A percentile compares a stretch with the other conserved stretches of the same genome.
Evolutionary conservation across 2,329 filamentous ascomycete genomes (phyloP).

Genomic region (Juglanconis oblonga): DNA sequence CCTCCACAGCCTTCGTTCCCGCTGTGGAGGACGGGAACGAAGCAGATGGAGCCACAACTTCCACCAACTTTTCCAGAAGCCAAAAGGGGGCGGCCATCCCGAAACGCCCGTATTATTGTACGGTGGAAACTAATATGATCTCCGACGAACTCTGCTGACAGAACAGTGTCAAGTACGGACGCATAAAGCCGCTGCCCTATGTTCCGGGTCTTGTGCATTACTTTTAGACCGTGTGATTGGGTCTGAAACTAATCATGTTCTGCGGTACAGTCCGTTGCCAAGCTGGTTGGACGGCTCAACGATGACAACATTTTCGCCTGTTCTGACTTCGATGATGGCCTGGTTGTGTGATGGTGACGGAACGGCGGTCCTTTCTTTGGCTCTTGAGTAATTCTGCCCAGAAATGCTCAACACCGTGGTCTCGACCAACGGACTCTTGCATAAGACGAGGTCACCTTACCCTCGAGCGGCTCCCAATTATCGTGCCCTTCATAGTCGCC

Average conservation of each 20-base stretch:
- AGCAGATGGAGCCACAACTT: conserved; percentile 2
- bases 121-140: conserved; percentile 10
- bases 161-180: neutral
- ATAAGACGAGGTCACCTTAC: neutral
- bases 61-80: neutral
- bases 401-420: neutral
- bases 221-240: neutral
- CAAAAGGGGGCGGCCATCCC: conserved; percentile 15
- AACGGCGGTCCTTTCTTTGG: too few species aligned
- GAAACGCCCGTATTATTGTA: conserved; percentile 5
- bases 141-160: conserved; percentile 4
- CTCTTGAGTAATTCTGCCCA: too few species aligned
- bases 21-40: neutral
- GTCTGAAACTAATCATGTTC: too few species aligned
- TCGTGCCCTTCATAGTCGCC: neutral
- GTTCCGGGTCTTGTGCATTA: conserved; percentile 6
- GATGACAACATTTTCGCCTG: neutral
- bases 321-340: neutral
- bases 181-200: conserved; percentile 5
- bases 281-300: neutral
- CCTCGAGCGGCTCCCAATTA: neutral
- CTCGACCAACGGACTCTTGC: neutral
- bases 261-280: neutral
- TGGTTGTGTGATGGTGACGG: too few species aligned
- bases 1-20: neutral